phyloP scores from a whole-genome alignment of 805 yeast genomes.

The Yueomyces sp. region DNA sequence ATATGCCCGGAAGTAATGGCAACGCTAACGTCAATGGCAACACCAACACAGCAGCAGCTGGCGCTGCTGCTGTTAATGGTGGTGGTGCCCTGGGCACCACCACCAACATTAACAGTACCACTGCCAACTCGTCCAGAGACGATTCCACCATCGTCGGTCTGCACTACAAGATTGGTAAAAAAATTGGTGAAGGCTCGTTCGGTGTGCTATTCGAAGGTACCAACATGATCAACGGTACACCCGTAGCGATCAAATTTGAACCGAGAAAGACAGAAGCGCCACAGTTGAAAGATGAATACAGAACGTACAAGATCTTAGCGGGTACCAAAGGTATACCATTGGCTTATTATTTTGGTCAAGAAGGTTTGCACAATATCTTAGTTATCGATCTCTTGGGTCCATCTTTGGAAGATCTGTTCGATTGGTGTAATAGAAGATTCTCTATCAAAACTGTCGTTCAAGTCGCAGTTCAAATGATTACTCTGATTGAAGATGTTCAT shows the following conservation, averaged over 20 bases:
- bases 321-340: constrained; percentile 67
- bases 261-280: constrained; percentile 76
- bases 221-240: constrained; percentile 40
- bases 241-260: constrained; percentile 71
- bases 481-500: constrained; percentile 58
- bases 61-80: no score
- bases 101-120: background rate
- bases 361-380: constrained; percentile 65
- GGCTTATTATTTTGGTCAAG: constrained; percentile 77
- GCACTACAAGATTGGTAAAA: constrained; percentile 70
- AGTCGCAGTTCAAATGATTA: constrained; percentile 67
- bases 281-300: constrained; percentile 66
- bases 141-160: constrained; percentile 27
- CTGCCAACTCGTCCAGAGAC: background rate
- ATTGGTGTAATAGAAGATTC: constrained; percentile 76
- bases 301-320: constrained; percentile 60
- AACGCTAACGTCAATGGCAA: no score
- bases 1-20: no score
- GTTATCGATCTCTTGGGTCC: constrained; percentile 72
- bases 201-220: constrained; percentile 77
- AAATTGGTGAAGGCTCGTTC: constrained; percentile 80
- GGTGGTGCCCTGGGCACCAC: no score
- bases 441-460: constrained; percentile 60
- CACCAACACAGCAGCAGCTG: no score
- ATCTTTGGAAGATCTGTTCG: constrained; percentile 69